Percentiles rank a stretch among this genome's conserved stretches.
Conservation (phyloP, 2,329 filamentous ascomycete genomes). For the Metarhizium sp. region DNA sequence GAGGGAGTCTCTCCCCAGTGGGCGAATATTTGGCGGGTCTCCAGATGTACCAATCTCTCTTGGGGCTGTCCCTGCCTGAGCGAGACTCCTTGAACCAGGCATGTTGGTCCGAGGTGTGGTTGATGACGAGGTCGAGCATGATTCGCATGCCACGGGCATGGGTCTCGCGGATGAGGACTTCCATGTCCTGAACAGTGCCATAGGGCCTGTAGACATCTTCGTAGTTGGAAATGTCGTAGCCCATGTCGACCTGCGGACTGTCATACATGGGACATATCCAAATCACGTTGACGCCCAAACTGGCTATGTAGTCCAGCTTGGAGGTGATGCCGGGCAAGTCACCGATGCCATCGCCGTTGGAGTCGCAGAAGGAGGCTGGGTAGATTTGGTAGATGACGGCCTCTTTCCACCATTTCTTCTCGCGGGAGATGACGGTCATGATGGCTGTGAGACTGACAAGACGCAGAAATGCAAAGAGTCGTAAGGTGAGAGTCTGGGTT, state of each 20-base stretch:
- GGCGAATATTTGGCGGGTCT: slow-evolving; percentile 39
- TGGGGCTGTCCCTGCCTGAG: slow-evolving; percentile 50
- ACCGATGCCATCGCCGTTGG: slow-evolving; percentile 50
- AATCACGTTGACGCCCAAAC: slow-evolving; percentile 52
- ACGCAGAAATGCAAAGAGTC: neutral
- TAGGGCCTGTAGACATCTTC: slow-evolving; percentile 56
- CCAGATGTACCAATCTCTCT: slow-evolving; percentile 62
- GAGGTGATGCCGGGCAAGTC: slow-evolving; percentile 54
- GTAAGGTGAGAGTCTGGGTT: no score
- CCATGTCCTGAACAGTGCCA: slow-evolving; percentile 57
- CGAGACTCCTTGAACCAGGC: slow-evolving; percentile 62
- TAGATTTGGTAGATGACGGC: slow-evolving; percentile 50
- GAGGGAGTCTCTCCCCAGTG: slow-evolving; percentile 54
- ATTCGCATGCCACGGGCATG: slow-evolving; percentile 58
- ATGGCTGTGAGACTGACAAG: neutral
- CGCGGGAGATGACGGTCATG: slow-evolving; percentile 15
- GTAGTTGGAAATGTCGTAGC: slow-evolving; percentile 62
- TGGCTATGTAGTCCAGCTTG: slow-evolving; percentile 51
- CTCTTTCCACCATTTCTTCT: slow-evolving; percentile 45
- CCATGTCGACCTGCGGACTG: slow-evolving; percentile 58
- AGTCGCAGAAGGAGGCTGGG: slow-evolving; percentile 47
- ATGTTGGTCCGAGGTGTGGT: slow-evolving; percentile 66
- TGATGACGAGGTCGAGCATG: slow-evolving; percentile 68
- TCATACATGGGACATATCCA: slow-evolving; percentile 61
- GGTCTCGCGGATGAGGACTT: slow-evolving; percentile 48